Conservation (phyloP, 1,284 basidiomycete genomes). For the Puccinia polysora region DNA sequence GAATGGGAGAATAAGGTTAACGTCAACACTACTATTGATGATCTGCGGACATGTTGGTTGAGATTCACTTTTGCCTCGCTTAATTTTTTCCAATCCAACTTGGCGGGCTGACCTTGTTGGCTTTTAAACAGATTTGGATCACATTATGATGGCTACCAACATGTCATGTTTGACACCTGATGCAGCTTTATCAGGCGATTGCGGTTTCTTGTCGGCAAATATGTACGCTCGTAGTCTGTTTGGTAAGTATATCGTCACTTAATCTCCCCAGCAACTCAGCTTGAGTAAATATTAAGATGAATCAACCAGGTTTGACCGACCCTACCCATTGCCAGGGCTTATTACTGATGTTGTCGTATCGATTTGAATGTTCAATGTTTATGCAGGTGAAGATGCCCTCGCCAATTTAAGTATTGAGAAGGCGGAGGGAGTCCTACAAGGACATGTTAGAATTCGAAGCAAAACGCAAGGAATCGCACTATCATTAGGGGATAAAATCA, state of each 20-base stretch:
- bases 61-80: background rate
- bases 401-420: conserved; percentile 93
- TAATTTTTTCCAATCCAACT: conserved; percentile 1
- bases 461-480: conserved; percentile 94
- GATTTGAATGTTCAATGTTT: background rate
- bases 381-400: conserved; percentile 72
- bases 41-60: conserved; percentile 36
- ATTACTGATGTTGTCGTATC: too few species aligned
- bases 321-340: too few species aligned
- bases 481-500: conserved; percentile 81
- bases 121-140: conserved; percentile 61
- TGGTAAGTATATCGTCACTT: conserved; percentile 56
- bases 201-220: conserved; percentile 88
- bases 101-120: background rate
- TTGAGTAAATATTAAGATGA: background rate
- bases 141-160: conserved; percentile 88
- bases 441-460: conserved; percentile 85
- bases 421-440: conserved; percentile 76
- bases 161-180: conserved; percentile 96
- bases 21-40: conserved; percentile 68
- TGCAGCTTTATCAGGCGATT: conserved; percentile 81
- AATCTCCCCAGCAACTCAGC: background rate
- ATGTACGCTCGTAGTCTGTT: conserved; percentile 87
- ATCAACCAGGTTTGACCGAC: too few species aligned
- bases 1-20: conserved; percentile 98